Conservation (phyloP, 495 filamentous ascomycete genomes). For the Aspergillus biplanus region DNA sequence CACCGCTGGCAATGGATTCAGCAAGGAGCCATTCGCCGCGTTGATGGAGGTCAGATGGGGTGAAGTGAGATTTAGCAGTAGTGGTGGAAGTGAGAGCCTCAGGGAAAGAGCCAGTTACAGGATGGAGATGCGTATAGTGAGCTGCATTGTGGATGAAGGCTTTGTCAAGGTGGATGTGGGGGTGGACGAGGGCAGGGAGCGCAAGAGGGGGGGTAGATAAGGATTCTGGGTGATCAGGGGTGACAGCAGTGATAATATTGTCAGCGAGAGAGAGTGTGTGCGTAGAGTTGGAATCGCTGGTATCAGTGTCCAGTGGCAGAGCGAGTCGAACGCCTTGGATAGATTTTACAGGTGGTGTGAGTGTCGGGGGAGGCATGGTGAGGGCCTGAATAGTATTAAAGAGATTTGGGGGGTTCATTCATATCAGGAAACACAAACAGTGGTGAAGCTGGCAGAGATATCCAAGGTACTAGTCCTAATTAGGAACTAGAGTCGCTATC, state of each 20-base stretch:
- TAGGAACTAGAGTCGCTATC: no score
- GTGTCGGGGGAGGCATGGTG: slow-evolving; percentile 32
- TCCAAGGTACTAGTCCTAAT: no score
- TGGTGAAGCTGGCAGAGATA: no score
- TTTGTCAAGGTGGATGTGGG: slow-evolving; percentile 80
- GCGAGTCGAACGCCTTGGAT: slow-evolving; percentile 48
- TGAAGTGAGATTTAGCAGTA: slow-evolving; percentile 65
- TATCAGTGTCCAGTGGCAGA: slow-evolving; percentile 30
- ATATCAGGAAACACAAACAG: no score
- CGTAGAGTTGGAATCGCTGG: slow-evolving; percentile 24
- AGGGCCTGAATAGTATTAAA: not conserved
- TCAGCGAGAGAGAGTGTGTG: slow-evolving; percentile 50
- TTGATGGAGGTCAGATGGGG: slow-evolving; percentile 58
- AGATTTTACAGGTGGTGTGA: slow-evolving; percentile 25
- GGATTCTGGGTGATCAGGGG: slow-evolving; percentile 22
- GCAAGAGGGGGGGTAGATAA: slow-evolving; percentile 26
- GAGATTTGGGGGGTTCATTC: no score
- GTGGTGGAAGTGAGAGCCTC: slow-evolving; percentile 68
- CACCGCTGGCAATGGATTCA: slow-evolving; percentile 67
- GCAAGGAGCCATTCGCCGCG: slow-evolving; percentile 68
- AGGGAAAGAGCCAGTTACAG: slow-evolving; percentile 61
- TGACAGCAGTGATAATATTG: slow-evolving; percentile 47
- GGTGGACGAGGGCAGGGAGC: slow-evolving; percentile 67
- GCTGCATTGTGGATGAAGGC: slow-evolving; percentile 64
- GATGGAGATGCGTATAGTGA: slow-evolving; percentile 62